Evolutionary conservation across 352 stramenopile species (phyloP), one percentile per base, ranked within the genome.

Genomic region (Phytophthora cryptogea): DNA sequence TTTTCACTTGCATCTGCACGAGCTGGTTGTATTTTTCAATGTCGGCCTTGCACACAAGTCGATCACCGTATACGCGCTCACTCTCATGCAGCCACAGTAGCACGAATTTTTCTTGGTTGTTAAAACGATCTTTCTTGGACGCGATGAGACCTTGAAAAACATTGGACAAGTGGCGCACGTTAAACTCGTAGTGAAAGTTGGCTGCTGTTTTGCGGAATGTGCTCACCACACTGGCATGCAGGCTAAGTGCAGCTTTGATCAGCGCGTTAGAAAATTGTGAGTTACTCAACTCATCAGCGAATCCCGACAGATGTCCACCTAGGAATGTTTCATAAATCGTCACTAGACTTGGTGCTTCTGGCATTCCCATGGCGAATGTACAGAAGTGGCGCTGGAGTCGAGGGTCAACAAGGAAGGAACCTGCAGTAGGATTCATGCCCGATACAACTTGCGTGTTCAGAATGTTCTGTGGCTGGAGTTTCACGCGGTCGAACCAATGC

Each of bases 151-250:
- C 96, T 67, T 99, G 95, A 68, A 99, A 99, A 0, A 99, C 91
- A 55, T 98, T 98, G 32, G 82, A 96, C 27, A 99, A 78, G 65
- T 99, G 90, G 5, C 96, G 89, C 39, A 99, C 96, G 49, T 98
- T 98, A 68, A 99, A 99, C 74, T 99, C 94, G 73, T 99, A 99
- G 77, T 99, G 96, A 63, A 99, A 99, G 61, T 99, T 99, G 5
- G 86, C 83, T 4, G 95, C 95, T 0, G 94, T 98, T 66, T 98
- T 98, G n/a, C 89, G 79, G 71, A 99, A 95, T 10, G 88, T 97
- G 36, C 89, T 78, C 14, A 92, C 82, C 23, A 98, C 89, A 27
- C 86, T 89, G 37, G 81, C 83, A 57, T 99, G 95, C 11, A 99
- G 71, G 32, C 85, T 95, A 31, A 99, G 64, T 6, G 96, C 94